Evolutionary conservation across 2,329 filamentous ascomycete genomes (phyloP), one percentile per base, ranked within the genome.

Genomic region (Passalora sequoiae): DNA sequence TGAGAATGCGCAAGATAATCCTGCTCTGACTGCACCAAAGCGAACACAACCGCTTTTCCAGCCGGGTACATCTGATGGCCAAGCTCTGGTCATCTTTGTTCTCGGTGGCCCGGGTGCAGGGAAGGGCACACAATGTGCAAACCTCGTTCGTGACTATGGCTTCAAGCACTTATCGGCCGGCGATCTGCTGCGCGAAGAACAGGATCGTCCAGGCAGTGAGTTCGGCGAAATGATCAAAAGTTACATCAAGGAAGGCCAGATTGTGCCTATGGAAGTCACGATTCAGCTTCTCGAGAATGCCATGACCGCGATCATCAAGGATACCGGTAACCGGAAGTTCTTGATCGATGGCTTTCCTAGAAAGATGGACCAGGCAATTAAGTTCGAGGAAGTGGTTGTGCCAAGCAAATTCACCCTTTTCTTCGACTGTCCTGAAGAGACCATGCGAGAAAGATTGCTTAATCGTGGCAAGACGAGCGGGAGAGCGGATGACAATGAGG

Each of bases 211-310:
- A 0, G 89, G 87, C 45, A 88, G 82, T 53, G 76, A 96, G 68
- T 97, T 94, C 66, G 92, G 92, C 64, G 80, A 89, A 54, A 77
- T 97, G 70, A 98, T 98, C 77, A 84, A 84, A 65, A 78, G 84
- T 57, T 89, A 92, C 72, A 98, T 98, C 75, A 86, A 84, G 63
- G 84, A 98, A 65, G 92, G 92, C 47, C 81, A 81, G 58, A 98
- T 98, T 66, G 92, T 98, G 52, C 92, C 92, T n/a, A 94, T 95
- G 87, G 91, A 97, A 68, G 89, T 97, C 38, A 98, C 92, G 4
- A 84, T 98, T 47, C 84, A 89, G 60, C 72, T 98, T 25, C 78
- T 98, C 31, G 89, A 96, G 70, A 94, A 95, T 67, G 88, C 89
- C 46, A 97, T 98, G 87, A 76, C 75, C 44, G 80, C 77, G 6